A percentile compares a stretch with the other conserved stretches of the same genome.
phyloP scores from a whole-genome alignment of 345 rosid species.

The Limnanthes douglasii region DNA sequence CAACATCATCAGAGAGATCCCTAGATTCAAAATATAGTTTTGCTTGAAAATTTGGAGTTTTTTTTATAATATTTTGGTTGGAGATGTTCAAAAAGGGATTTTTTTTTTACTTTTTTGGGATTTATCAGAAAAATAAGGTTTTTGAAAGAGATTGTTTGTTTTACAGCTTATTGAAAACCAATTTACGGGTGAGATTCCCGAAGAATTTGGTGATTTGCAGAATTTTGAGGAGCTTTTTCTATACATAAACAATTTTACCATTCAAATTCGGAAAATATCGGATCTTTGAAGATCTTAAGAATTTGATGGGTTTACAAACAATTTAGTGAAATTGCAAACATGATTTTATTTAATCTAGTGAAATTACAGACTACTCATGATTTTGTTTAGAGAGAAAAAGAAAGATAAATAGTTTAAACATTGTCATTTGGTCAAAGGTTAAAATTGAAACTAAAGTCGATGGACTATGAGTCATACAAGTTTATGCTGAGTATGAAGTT shows the following conservation, averaged over 20 bases:
- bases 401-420: too few species aligned
- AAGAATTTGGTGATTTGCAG: conserved; percentile 50
- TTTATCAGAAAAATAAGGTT: conserved; percentile 31
- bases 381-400: too few species aligned
- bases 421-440: too few species aligned
- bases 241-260: conserved; percentile 50
- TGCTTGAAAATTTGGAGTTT: conserved; percentile 50
- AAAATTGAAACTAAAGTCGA: too few species aligned
- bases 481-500: too few species aligned
- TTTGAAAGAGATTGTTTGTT: conserved; percentile 30
- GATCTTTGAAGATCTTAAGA: conserved; percentile 44
- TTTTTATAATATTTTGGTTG: conserved; percentile 37
- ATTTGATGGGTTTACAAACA: too few species aligned
- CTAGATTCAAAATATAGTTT: conserved; percentile 36
- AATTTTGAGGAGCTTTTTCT: conserved; percentile 35
- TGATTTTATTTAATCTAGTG: too few species aligned
- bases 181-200: conserved; percentile 53
- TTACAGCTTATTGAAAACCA: conserved; percentile 45
- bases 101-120: conserved; percentile 48
- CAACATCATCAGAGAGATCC: conserved; percentile 60
- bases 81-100: conserved; percentile 47
- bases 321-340: too few species aligned
- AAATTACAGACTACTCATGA: too few species aligned
- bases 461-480: too few species aligned
- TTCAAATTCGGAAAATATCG: conserved; percentile 43